Percentiles rank a stretch among this genome's conserved stretches.
These are phyloP conservation scores for Naganishia vishniacii DNA, from an alignment of 768 basidiomycete species.

Conservation along the genomic window DNA sequence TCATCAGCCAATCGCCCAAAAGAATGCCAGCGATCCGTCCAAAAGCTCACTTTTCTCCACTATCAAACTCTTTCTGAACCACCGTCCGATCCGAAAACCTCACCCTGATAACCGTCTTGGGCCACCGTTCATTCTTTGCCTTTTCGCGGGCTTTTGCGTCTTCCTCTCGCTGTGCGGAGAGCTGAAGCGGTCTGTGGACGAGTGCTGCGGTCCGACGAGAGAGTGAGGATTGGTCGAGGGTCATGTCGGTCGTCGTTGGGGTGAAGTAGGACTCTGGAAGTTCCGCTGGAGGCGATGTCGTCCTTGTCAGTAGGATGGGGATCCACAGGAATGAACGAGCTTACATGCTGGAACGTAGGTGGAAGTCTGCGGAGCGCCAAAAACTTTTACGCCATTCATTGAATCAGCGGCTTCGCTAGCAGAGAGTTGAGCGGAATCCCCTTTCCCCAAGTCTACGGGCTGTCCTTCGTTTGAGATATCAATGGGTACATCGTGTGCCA, in stretches of 20 bases:
- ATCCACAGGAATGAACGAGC: neutral
- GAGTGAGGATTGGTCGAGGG: constrained; percentile 38
- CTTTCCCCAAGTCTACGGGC: neutral
- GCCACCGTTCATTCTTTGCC: constrained; percentile 43
- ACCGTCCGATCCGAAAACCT: constrained; percentile 47
- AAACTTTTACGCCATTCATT: constrained; percentile 21
- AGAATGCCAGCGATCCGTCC: neutral
- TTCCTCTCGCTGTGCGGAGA: constrained; percentile 40
- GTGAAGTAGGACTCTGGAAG: constrained; percentile 41
- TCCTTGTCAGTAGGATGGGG: neutral
- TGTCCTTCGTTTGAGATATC: neutral
- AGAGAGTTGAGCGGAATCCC: neutral
- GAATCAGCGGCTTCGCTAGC: too few species aligned
- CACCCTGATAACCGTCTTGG: constrained; percentile 45
- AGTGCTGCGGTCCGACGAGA: constrained; percentile 37
- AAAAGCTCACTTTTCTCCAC: constrained; percentile 29
- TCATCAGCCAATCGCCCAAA: neutral
- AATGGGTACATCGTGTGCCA: neutral
- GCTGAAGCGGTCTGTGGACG: constrained; percentile 43
- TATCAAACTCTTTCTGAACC: constrained; percentile 41
- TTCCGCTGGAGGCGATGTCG: constrained; percentile 26
- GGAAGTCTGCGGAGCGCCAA: constrained; percentile 21
- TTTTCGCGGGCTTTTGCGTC: constrained; percentile 36
- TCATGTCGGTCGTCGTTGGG: constrained; percentile 41
- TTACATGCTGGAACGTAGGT: constrained; percentile 14